These are phyloP conservation scores for Xylariaceae sp. DNA, from an alignment of 2,329 filamentous ascomycete genomes.

Conservation along the genomic window DNA sequence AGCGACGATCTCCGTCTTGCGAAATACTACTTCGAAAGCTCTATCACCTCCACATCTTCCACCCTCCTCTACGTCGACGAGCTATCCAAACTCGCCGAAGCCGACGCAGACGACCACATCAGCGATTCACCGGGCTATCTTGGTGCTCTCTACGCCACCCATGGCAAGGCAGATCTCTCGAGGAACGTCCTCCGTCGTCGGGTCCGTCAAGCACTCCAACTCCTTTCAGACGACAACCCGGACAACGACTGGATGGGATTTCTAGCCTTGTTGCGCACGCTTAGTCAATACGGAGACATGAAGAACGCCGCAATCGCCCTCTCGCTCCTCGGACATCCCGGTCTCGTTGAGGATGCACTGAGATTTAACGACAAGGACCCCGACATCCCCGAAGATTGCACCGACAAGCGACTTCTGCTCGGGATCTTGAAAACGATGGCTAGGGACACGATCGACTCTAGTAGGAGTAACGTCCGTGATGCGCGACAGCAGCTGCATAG, in stretches of 20 bases:
- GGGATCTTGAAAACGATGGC: too few relatives aligned
- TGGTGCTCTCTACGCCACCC: constrained; percentile 13
- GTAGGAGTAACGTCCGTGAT: too few relatives aligned
- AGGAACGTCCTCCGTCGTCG: constrained; percentile 4
- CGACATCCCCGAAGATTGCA: too few relatives aligned
- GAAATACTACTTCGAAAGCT: too few relatives aligned
- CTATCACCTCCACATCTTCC: too few relatives aligned
- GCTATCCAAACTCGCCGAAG: too few relatives aligned
- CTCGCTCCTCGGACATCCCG: constrained; percentile 2
- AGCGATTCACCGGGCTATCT: constrained; percentile 14
- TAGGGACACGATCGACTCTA: too few relatives aligned
- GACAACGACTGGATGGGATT: constrained; percentile 15
- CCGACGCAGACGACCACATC: neutral
- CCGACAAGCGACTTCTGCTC: too few relatives aligned
- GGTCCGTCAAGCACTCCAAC: constrained; percentile 11
- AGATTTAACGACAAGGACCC: neutral
- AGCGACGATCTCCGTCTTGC: constrained; percentile 18
- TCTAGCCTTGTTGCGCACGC: constrained; percentile 1
- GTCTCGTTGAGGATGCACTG: constrained; percentile 3
- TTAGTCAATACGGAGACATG: constrained; percentile 7
- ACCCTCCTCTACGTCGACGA: too few relatives aligned
- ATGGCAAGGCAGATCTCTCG: constrained; percentile 12
- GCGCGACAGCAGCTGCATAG: too few relatives aligned
- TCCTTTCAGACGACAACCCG: constrained; percentile 13
- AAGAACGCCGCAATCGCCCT: constrained; percentile 6